A percentile compares a stretch with the other conserved stretches of the same genome.
These are phyloP conservation scores for Populus hybrid DNA, from an alignment of 441 rosid species.

Conservation along the genomic window DNA sequence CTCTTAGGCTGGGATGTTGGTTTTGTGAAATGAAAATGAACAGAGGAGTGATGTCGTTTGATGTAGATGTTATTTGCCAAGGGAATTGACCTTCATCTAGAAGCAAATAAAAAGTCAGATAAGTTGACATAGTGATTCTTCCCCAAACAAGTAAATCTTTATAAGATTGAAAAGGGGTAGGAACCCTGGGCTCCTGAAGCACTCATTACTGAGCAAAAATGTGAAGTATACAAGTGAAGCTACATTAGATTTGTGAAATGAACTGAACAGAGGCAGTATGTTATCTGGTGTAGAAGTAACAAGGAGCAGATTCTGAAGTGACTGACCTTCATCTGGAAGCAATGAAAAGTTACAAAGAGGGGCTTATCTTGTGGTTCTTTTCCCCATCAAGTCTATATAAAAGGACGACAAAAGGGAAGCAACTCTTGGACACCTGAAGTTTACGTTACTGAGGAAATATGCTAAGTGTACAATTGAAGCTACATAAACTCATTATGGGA, in stretches of 20 bases:
- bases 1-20: not conserved
- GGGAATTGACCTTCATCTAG: slow-evolving; percentile 1
- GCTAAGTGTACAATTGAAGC: not conserved
- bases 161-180: no score
- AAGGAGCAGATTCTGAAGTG: no score
- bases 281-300: no score
- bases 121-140: no score
- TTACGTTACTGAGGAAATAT: not conserved
- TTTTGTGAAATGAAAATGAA: slow-evolving; percentile 5
- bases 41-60: not conserved
- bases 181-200: no score
- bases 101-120: not conserved
- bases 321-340: no score
- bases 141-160: no score
- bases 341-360: not conserved
- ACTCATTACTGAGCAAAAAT: no score
- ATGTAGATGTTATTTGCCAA: not conserved
- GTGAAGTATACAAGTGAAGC: no score
- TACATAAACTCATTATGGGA: not conserved
- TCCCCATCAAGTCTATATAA: not conserved
- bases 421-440: not conserved
- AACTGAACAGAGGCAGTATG: no score
- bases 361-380: not conserved
- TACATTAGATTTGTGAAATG: no score
- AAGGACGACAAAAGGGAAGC: not conserved